A percentile compares a stretch with the other conserved stretches of the same genome.
Conservation (phyloP, 1,284 basidiomycete genomes). For the Cutaneotrichosporon arboriforme region DNA sequence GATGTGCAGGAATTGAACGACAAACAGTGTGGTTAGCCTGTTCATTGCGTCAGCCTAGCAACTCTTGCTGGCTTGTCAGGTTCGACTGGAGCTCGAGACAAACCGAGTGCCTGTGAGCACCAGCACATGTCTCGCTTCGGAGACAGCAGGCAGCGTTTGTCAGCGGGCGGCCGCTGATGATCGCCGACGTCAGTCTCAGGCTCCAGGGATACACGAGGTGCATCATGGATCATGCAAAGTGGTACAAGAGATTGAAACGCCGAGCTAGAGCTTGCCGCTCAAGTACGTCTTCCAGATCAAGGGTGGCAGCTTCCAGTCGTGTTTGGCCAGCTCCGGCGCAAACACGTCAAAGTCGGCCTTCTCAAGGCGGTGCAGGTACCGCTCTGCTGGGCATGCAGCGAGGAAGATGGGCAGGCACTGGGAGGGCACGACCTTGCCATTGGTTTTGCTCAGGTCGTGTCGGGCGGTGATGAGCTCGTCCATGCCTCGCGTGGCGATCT, state of each 20-base stretch:
- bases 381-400: constrained; percentile 67
- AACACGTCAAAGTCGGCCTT: constrained; percentile 77
- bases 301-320: constrained; percentile 83
- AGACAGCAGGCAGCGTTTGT: too few species aligned
- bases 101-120: too few species aligned
- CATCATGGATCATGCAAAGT: too few species aligned
- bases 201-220: too few species aligned
- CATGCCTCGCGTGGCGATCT: constrained; percentile 83
- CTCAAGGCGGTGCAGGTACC: constrained; percentile 65
- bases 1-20: too few species aligned
- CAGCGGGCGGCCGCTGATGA: too few species aligned
- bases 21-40: too few species aligned
- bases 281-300: constrained; percentile 67
- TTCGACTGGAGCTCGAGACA: too few species aligned
- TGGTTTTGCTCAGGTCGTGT: constrained; percentile 63
- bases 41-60: too few species aligned
- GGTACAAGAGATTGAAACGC: neutral
- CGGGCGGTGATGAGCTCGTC: constrained; percentile 83
- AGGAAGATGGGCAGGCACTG: constrained; percentile 72
- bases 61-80: too few species aligned
- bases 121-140: too few species aligned
- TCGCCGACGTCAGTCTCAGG: too few species aligned
- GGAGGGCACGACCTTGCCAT: constrained; percentile 57
- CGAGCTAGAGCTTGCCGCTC: constrained; percentile 41
- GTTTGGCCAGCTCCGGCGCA: constrained; percentile 60